A percentile compares a stretch with the other conserved stretches of the same genome.
These are phyloP conservation scores for Ganoderma boninense DNA, from an alignment of 1,284 basidiomycete species.

Conservation along the genomic window DNA sequence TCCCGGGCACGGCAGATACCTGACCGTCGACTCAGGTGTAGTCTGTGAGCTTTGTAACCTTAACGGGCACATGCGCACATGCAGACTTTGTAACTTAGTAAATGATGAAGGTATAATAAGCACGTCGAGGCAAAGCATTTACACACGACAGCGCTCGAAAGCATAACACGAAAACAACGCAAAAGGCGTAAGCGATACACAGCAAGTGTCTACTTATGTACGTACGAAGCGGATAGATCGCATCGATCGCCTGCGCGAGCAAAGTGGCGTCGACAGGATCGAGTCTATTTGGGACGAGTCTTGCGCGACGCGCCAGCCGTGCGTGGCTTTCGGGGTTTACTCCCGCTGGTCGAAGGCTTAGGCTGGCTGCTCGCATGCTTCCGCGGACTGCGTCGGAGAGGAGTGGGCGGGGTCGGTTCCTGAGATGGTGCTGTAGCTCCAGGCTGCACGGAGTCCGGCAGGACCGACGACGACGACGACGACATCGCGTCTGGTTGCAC, in stretches of 20 bases:
- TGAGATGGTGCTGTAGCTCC: neutral
- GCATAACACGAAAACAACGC: neutral
- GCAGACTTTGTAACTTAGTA: neutral
- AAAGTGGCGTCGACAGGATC: too few relatives aligned
- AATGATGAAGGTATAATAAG: neutral
- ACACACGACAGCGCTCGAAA: neutral
- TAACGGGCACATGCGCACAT: neutral
- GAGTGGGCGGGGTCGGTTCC: neutral
- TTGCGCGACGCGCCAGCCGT: neutral
- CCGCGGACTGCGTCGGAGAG: neutral
- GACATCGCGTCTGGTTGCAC: neutral
- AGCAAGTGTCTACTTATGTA: neutral
- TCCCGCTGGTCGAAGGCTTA: neutral
- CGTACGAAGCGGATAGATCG: too few relatives aligned
- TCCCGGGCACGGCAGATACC: neutral
- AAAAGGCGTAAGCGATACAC: neutral
- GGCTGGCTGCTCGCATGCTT: slow-evolving; percentile 1
- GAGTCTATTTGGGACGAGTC: neutral
- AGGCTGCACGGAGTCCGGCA: neutral
- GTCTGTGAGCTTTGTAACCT: neutral
- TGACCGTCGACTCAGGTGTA: neutral
- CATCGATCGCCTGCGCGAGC: too few relatives aligned
- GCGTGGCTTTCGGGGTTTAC: neutral
- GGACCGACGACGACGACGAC: neutral
- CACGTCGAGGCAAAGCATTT: neutral